These are phyloP conservation scores for Penicillium bialowiezense DNA, from an alignment of 495 filamentous ascomycete genomes.

Conservation along the genomic window DNA sequence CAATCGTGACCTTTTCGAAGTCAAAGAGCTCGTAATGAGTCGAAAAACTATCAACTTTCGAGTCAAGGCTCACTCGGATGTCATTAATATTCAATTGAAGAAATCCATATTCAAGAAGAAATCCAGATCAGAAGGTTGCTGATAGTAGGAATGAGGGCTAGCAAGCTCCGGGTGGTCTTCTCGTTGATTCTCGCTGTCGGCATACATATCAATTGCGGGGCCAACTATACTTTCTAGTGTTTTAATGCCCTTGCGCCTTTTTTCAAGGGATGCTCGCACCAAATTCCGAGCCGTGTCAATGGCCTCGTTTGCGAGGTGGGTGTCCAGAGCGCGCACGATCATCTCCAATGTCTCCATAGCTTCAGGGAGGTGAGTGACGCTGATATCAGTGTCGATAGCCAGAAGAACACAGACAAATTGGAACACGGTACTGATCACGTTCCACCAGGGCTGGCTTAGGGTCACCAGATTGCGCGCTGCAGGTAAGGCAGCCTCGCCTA, in stretches of 20 bases:
- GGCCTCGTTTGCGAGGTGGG: slow-evolving; percentile 37
- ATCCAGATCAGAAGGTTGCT: slow-evolving; percentile 17
- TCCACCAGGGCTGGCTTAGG: slow-evolving; percentile 39
- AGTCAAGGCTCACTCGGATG: neutral
- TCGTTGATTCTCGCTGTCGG: neutral
- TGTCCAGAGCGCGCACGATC: slow-evolving; percentile 29
- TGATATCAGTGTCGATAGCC: slow-evolving; percentile 34
- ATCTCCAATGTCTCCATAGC: slow-evolving; percentile 36
- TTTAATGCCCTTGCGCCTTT: slow-evolving; percentile 21
- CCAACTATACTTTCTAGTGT: slow-evolving; percentile 15
- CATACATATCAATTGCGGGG: neutral
- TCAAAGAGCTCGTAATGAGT: neutral
- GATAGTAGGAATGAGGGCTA: slow-evolving; percentile 7
- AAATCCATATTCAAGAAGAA: slow-evolving; percentile 17
- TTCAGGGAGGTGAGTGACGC: slow-evolving; percentile 27
- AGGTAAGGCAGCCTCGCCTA: slow-evolving; percentile 12
- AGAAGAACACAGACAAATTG: slow-evolving; percentile 43
- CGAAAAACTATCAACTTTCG: neutral
- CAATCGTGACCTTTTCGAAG: neutral
- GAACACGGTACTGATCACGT: slow-evolving; percentile 39
- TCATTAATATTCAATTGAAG: neutral
- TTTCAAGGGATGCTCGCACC: slow-evolving; percentile 21
- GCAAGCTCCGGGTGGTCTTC: slow-evolving; percentile 4
- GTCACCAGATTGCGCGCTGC: slow-evolving; percentile 28
- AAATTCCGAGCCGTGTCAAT: slow-evolving; percentile 34